Evolutionary conservation across 371 early-diverging fungal species (phyloP).

Genomic region (Mortierella sp.): DNA sequence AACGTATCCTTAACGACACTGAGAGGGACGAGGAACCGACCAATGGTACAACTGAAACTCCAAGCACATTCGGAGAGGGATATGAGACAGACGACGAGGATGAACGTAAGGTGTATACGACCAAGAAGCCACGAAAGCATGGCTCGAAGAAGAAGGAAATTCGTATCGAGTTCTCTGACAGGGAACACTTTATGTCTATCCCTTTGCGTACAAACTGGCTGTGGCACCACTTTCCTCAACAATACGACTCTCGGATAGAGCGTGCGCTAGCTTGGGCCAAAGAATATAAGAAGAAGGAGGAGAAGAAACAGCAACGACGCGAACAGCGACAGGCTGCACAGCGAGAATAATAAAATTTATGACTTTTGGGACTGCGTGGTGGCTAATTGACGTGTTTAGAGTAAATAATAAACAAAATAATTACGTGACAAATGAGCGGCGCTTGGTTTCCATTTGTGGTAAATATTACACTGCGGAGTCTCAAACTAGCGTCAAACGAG

Average conservation of each 20-base stretch:
- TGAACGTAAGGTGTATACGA: slow-evolving; percentile 32
- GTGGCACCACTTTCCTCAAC: slow-evolving; percentile 57
- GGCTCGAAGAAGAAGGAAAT: slow-evolving; percentile 55
- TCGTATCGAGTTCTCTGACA: slow-evolving; percentile 54
- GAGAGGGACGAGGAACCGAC: slow-evolving; percentile 7
- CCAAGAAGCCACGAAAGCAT: slow-evolving; percentile 44
- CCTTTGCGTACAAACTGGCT: slow-evolving; percentile 47
- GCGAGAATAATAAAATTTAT: background rate
- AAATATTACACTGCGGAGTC: slow-evolving; percentile 3
- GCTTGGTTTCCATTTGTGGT: background rate
- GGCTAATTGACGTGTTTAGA: background rate
- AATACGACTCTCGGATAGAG: slow-evolving; percentile 49
- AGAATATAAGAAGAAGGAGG: slow-evolving; percentile 37
- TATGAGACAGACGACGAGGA: slow-evolving; percentile 10
- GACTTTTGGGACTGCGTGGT: background rate
- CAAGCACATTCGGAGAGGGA: background rate
- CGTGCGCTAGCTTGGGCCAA: slow-evolving; percentile 49
- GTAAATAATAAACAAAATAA: background rate
- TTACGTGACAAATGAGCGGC: background rate
- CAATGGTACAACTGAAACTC: background rate
- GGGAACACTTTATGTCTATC: slow-evolving; percentile 41
- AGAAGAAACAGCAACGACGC: slow-evolving; percentile 15
- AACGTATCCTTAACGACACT: slow-evolving; percentile 27
- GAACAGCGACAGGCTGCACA: slow-evolving; percentile 1
- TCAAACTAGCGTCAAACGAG: slow-evolving; percentile 4